phyloP scores from a whole-genome alignment of 1,139 yeast genomes.

The Nakaseomyces sp. region DNA sequence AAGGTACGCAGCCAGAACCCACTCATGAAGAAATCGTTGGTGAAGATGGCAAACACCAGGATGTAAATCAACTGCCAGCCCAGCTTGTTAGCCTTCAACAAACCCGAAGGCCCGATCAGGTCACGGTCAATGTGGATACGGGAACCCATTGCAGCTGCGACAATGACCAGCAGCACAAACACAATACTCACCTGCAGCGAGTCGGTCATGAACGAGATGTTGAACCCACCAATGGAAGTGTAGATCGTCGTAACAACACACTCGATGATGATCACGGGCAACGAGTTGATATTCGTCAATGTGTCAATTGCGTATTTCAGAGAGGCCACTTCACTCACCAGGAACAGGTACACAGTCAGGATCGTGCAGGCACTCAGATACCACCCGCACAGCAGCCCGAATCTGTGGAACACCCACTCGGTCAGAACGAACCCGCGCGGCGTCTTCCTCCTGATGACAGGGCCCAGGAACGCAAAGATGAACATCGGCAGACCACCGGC shows the following conservation, averaged over 20 bases:
- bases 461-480: constrained; percentile 75
- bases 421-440: constrained; percentile 89
- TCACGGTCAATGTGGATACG: constrained; percentile 62
- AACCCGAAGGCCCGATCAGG: constrained; percentile 55
- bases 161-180: constrained; percentile 54
- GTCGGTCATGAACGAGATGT: constrained; percentile 82
- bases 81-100: constrained; percentile 52
- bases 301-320: constrained; percentile 67
- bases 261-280: constrained; percentile 78
- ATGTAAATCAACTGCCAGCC: constrained; percentile 91
- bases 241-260: constrained; percentile 82
- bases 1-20: constrained; percentile 94
- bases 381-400: constrained; percentile 61
- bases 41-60: constrained; percentile 73
- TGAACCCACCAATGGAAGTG: constrained; percentile 84
- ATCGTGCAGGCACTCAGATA: constrained; percentile 76
- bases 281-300: constrained; percentile 68
- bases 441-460: constrained; percentile 64
- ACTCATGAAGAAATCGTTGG: constrained; percentile 83
- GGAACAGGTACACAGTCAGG: constrained; percentile 75
- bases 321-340: constrained; percentile 83
- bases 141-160: constrained; percentile 73
- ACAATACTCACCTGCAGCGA: constrained; percentile 78
- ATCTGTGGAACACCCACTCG: constrained; percentile 88
- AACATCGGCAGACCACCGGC: constrained; percentile 78